Base-by-base conservation (phyloP, 352 stramenopile species). In the Globisporangium nagaii region DNA sequence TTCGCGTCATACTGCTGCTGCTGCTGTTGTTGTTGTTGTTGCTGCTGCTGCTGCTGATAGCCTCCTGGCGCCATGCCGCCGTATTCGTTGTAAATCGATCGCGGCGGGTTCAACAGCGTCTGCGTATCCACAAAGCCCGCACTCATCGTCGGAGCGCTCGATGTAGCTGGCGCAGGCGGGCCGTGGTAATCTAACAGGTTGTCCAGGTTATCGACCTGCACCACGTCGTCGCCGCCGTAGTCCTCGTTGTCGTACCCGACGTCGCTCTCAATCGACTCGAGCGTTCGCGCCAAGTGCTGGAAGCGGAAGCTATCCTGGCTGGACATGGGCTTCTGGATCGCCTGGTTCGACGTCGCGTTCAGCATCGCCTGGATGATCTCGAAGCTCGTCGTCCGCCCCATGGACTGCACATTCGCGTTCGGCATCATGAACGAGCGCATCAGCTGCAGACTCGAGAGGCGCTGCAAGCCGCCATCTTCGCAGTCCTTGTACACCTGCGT, bases 341-440 rank as follows among this genome's bases (percentile, higher is more conserved):
- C 80, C 46, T 88, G 73, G 59, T 93, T 93, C 32, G 79, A 89
- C 20, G 75, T 91, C 15, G 83, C 80, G 48, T 90, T 93, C 27
- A 93, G 73, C 73, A 93, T 93, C 25, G 80, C 81, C 62, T 93
- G 83, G 45, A 93, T 90, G 51, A 93, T 89, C 60, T 93, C 83
- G 34, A 93, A 93, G 56, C 83, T 93, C 32, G 82, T 93, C 0
- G 82, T 93, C 31, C 83, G 79, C 1, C 79, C 80, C 81, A 91
- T 84, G 3, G 60, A 56, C 39, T 65, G 61, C 19, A 35, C 44
- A 15, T 50, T 63, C 20, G 47, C 48, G 47, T 62, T 70, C 1
- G 73, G 66, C 7, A 65, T 68, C 66, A 91, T 78, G 58, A 93
- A 93, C 48, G 62, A 89, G 5, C 79, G 67, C 79, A 93, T 91